Evolutionary conservation across 2,329 filamentous ascomycete genomes (phyloP).

Genomic region (Rhexocercosporidium sp.): DNA sequence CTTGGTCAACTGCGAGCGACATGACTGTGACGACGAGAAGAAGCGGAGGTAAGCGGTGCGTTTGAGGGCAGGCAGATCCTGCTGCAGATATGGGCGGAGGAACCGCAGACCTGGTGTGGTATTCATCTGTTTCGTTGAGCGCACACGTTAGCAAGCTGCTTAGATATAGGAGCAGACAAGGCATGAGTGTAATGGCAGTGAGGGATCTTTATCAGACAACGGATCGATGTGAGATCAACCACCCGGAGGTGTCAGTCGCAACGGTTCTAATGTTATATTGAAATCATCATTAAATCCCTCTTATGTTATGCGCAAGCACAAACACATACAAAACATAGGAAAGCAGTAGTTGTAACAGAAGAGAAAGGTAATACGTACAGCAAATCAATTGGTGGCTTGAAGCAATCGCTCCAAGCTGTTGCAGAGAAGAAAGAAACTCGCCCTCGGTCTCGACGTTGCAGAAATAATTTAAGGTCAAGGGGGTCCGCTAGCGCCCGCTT

Average conservation of each 20-base stretch:
- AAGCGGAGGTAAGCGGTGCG: slow-evolving; percentile 53
- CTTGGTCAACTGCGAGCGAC: background rate
- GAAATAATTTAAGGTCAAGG: slow-evolving; percentile 25
- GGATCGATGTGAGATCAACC: slow-evolving; percentile 58
- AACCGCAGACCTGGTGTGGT: slow-evolving; percentile 52
- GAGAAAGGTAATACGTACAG: slow-evolving; percentile 24
- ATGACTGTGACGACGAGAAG: slow-evolving; percentile 44
- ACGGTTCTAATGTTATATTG: slow-evolving; percentile 60
- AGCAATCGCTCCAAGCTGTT: slow-evolving; percentile 22
- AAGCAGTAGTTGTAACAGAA: too few species aligned
- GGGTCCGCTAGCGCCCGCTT: slow-evolving; percentile 30
- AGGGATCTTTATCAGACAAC: slow-evolving; percentile 49
- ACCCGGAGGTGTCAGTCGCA: slow-evolving; percentile 60
- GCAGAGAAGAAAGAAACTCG: background rate
- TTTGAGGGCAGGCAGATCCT: slow-evolving; percentile 44
- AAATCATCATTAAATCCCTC: slow-evolving; percentile 52
- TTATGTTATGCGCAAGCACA: background rate
- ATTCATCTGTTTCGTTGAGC: slow-evolving; percentile 49
- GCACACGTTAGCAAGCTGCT: slow-evolving; percentile 26
- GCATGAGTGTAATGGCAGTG: slow-evolving; percentile 17
- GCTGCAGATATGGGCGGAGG: slow-evolving; percentile 60
- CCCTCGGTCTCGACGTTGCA: background rate
- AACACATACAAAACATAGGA: background rate
- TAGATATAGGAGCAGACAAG: background rate
- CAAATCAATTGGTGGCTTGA: slow-evolving; percentile 18